Evolutionary conservation across 139 green algal species (phyloP), one percentile per base, ranked within the genome.

Genomic region (Volvox reticuliferus): DNA sequence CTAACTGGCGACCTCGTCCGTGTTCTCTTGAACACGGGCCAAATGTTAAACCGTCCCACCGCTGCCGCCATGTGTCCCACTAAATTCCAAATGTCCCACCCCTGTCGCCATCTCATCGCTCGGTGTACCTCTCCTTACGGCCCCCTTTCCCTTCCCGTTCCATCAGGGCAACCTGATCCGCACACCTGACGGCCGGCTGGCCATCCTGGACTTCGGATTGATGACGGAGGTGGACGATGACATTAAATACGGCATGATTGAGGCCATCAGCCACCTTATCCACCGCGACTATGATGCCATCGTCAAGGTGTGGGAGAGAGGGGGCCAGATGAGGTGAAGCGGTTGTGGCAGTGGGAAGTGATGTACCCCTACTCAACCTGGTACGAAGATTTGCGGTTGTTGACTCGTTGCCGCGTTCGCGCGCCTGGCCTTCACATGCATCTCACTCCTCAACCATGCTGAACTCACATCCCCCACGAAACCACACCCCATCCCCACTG

Each of bases 161-260:
- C 33, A 13, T 79, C 78, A 80, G 75, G 87, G 87, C 77, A 91
- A 91, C 76, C 87, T 91, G 61, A 91, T 91, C 71, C 86, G 86
- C 73, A 90, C 86, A 17, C 86, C 86, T 26, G 86, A 90, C 75
- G 86, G 86, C 9, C 96, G 98, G 67, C 95, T 99, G 22, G 97
- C 97, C 63, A 98, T 99, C 36, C 94, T 99, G 26, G 98, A 99
- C 96, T 99, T 99, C 95, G 98, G 98, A 0, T 93, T 99, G 67
- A 97, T 99, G 96, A 96, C 93, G 0, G 14, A 89, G 84, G 84
- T 89, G 69, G 95, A 98, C 91, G 96, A 99, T 73, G 92, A 98
- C 90, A 97, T 99, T 94, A 99, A 99, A 93, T 99, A 97, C 92
- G 98, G 98, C 80, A 99, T 99, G 98, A 99, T 99, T 61, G 98